A percentile compares a stretch with the other conserved stretches of the same genome.
Evolutionary conservation across 2,329 filamentous ascomycete genomes (phyloP).

Genomic region (Scedosporium aurantiacum): DNA sequence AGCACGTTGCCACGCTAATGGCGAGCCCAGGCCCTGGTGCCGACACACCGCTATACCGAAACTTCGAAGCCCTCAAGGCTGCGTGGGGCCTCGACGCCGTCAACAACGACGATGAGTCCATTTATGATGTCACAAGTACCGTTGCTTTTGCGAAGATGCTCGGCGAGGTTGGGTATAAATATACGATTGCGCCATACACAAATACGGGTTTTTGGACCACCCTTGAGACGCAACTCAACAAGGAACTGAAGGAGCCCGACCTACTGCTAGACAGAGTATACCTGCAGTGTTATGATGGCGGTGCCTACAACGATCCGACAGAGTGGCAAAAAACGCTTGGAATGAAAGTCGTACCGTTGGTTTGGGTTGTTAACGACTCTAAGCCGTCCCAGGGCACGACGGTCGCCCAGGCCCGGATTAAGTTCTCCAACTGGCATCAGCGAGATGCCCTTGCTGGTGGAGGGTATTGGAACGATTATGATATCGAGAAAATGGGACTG

Average conservation of each 20-base stretch:
- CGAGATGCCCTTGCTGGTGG: slow-evolving; percentile 22
- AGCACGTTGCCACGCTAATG: slow-evolving; percentile 28
- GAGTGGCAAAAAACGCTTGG: slow-evolving; percentile 26
- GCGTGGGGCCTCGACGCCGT: slow-evolving; percentile 33
- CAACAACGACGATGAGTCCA: slow-evolving; percentile 33
- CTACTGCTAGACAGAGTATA: slow-evolving; percentile 28
- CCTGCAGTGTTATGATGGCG: slow-evolving; percentile 34
- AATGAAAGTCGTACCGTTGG: slow-evolving; percentile 28
- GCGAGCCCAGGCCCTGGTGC: slow-evolving; percentile 20
- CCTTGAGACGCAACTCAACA: slow-evolving; percentile 20
- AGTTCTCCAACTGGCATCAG: slow-evolving; percentile 23
- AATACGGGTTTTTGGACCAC: slow-evolving; percentile 25
- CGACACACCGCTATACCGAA: slow-evolving; percentile 24
- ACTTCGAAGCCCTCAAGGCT: slow-evolving; percentile 26
- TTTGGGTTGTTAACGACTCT: slow-evolving; percentile 35
- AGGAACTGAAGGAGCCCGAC: slow-evolving; percentile 9
- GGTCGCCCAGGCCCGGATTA: slow-evolving; percentile 22
- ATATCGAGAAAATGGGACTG: slow-evolving; percentile 31
- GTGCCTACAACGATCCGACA: slow-evolving; percentile 26
- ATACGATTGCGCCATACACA: slow-evolving; percentile 32
- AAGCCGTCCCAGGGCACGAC: slow-evolving; percentile 29
- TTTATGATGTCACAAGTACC: slow-evolving; percentile 31
- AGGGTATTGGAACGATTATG: slow-evolving; percentile 35
- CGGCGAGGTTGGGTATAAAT: slow-evolving; percentile 27
- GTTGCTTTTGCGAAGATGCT: slow-evolving; percentile 31